Evolutionary conservation across 768 basidiomycete genomes (phyloP).

Genomic region (Amanita fuliginea): DNA sequence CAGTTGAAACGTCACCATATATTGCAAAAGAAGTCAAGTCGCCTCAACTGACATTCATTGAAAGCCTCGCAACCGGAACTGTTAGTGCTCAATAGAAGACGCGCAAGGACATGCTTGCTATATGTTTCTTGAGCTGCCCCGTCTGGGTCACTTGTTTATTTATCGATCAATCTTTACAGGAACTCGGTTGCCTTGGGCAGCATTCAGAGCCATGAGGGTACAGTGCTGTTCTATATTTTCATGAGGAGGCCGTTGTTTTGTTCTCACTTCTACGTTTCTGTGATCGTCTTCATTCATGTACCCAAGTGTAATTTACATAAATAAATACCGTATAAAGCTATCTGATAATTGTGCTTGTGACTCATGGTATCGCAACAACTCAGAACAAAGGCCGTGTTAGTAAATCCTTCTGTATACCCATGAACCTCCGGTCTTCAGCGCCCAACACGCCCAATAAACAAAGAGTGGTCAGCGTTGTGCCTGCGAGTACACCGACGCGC

Average conservation of each 20-base stretch:
- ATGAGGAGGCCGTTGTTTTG: background rate
- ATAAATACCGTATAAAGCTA: slow-evolving; percentile 5
- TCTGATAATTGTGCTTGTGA: background rate
- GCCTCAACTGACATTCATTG: slow-evolving; percentile 50
- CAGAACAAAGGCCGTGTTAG: background rate
- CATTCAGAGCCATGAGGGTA: background rate
- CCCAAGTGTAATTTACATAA: slow-evolving; percentile 5
- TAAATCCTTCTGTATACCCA: slow-evolving; percentile 8
- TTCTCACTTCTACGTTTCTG: background rate
- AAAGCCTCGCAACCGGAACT: slow-evolving; percentile 40
- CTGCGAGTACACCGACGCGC: slow-evolving; percentile 27
- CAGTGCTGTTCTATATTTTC: background rate
- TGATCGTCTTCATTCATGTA: background rate
- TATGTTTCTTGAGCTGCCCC: slow-evolving; percentile 6
- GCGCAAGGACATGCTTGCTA: slow-evolving; percentile 1
- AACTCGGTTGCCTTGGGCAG: slow-evolving; percentile 12
- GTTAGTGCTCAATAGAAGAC: slow-evolving; percentile 27
- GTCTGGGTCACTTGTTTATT: slow-evolving; percentile 30
- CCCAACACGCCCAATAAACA: slow-evolving; percentile 13
- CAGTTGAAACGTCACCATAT: slow-evolving; percentile 21
- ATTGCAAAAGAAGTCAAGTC: slow-evolving; percentile 37
- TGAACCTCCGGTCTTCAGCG: slow-evolving; percentile 12
- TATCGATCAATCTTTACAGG: slow-evolving; percentile 30
- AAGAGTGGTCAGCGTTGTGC: slow-evolving; percentile 3
- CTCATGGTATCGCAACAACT: background rate